Evolutionary conservation across 805 yeast genomes (phyloP).

Genomic region (Brettanomyces nanus): DNA sequence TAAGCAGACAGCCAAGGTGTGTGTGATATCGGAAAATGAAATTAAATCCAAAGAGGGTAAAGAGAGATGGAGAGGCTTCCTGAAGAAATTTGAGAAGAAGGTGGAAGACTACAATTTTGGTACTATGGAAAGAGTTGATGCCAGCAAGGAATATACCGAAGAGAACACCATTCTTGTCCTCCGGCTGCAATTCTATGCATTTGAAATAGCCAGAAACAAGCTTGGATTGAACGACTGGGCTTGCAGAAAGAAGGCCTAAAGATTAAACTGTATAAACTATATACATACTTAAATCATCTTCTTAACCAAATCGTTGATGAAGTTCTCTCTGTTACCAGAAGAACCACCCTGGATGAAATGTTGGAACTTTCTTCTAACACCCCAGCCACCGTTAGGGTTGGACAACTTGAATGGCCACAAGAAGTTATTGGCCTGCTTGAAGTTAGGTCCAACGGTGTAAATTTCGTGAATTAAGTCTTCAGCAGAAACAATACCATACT

Average conservation of each 20-base stretch:
- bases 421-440: conserved; percentile 98
- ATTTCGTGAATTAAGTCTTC: conserved; percentile 96
- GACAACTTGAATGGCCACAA: conserved; percentile 97
- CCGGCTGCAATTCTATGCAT: conserved; percentile 89
- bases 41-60: conserved; percentile 78
- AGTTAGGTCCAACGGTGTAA: conserved; percentile 95
- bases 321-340: conserved; percentile 96
- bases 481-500: conserved; percentile 85
- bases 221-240: conserved; percentile 91
- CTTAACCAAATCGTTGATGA: conserved; percentile 90
- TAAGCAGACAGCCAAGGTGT: conserved; percentile 47
- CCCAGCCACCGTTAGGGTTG: conserved; percentile 97
- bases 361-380: conserved; percentile 92
- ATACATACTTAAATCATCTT: conserved; percentile 86
- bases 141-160: conserved; percentile 70
- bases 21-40: conserved; percentile 60
- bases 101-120: conserved; percentile 95
- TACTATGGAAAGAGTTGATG: conserved; percentile 73
- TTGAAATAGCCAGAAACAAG: conserved; percentile 90
- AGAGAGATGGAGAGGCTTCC: conserved; percentile 83
- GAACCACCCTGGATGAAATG: conserved; percentile 98
- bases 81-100: conserved; percentile 69
- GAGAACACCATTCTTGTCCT: conserved; percentile 82
- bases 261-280: too few species aligned
- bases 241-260: conserved; percentile 26